Conservation (phyloP, 305 asterid genomes). For the Salvia sclarea region DNA sequence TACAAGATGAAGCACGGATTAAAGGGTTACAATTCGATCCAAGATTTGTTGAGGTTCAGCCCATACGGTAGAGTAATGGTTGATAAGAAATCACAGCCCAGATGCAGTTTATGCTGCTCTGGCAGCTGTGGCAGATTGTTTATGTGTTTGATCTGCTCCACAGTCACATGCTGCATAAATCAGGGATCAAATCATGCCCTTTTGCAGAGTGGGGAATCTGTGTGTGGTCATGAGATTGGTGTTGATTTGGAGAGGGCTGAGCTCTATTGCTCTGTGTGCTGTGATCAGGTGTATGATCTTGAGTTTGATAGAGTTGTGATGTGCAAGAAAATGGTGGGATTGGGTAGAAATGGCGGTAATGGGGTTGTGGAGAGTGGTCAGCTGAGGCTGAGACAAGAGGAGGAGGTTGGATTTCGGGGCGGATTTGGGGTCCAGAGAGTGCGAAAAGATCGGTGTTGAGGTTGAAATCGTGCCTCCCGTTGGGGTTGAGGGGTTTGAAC, state of each 20-base stretch:
- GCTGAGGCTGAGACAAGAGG: slow-evolving; percentile 60
- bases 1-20: slow-evolving; percentile 62
- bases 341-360: slow-evolving; percentile 33
- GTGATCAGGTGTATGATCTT: slow-evolving; percentile 77
- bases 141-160: slow-evolving; percentile 72
- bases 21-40: slow-evolving; percentile 49
- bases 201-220: slow-evolving; percentile 53
- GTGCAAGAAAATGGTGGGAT: slow-evolving; percentile 40
- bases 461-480: slow-evolving; percentile 64
- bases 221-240: slow-evolving; percentile 53
- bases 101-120: slow-evolving; percentile 60
- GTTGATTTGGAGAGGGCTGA: slow-evolving; percentile 70
- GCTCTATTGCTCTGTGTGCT: slow-evolving; percentile 60
- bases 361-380: slow-evolving; percentile 41
- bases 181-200: slow-evolving; percentile 53
- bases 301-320: slow-evolving; percentile 60
- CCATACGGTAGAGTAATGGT: slow-evolving; percentile 57
- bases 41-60: slow-evolving; percentile 46
- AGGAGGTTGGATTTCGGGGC: slow-evolving; percentile 63
- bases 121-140: slow-evolving; percentile 50
- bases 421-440: slow-evolving; percentile 52
- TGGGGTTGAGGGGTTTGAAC: slow-evolving; percentile 79
- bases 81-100: slow-evolving; percentile 46
- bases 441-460: slow-evolving; percentile 47
- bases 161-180: slow-evolving; percentile 43